Evolutionary conservation across 2,329 filamentous ascomycete genomes (phyloP), one percentile per base, ranked within the genome.

Genomic region (Pyrenochaeta sp.): DNA sequence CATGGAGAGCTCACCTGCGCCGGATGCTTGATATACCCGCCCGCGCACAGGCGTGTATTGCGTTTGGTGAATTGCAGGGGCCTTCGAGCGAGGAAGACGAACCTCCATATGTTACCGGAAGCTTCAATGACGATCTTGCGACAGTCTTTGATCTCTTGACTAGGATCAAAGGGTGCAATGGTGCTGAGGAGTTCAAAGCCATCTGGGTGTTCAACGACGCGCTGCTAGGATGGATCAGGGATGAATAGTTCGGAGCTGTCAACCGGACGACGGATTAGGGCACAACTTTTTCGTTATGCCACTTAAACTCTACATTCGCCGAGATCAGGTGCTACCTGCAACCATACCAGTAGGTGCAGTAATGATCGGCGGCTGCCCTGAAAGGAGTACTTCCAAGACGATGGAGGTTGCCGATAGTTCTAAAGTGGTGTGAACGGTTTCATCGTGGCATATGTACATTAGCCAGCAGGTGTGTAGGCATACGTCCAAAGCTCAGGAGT

Each of bases 111-210:
- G 45, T 40, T 15, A n/a, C 15, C 8, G 28, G 32, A 13, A 37
- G 43, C 2, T 63, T 63, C 24, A 39, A 62, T 34, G 45, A 50
- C 5, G 52, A 61, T 36, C 53, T 65, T 25, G 54, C 43, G 50
- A 56, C 36, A n/a, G 19, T 61, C n/a, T 65, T 65, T 55, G 52
- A 65, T 49, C n/a, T 48, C 0, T 32, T 65, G 40, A 65, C 62
- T 2, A 51, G 32, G 9, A 25, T 62, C 3, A 28, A 54, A 25
- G 56, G 57, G 3, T 62, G 56, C 44, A 58, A 56, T 43, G 62
- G 59, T 2, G 39, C 49, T 2, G 57, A 61, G 25, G 60, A 58
- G 9, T 65, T 65, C 39, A 36, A 39, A 25, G 50, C 43, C 1
- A 28, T 63, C 4, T 24, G 39, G 30, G 27, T 13, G 19, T 65